Conservation (phyloP, 2,329 filamentous ascomycete genomes). For the Helotiales sp. region DNA sequence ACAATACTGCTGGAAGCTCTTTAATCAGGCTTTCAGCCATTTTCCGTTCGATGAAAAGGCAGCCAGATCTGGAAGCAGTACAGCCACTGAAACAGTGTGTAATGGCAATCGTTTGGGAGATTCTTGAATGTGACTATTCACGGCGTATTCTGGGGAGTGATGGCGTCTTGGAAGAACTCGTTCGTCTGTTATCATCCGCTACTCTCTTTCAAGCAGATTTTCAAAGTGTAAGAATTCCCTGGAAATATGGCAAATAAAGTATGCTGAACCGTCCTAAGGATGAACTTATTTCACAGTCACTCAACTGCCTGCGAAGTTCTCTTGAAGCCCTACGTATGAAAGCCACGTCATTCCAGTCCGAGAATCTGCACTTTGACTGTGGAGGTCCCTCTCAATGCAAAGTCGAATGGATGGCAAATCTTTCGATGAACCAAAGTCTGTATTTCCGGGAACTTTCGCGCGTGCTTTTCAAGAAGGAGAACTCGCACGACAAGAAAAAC, state of each 20-base stretch:
- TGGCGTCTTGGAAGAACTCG: not conserved
- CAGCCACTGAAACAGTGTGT: not conserved
- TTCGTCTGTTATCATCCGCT: not conserved
- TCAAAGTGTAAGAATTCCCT: not conserved
- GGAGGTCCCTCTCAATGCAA: slow-evolving; percentile 8
- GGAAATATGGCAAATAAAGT: not conserved
- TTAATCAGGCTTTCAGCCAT: not conserved
- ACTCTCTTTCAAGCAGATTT: slow-evolving; percentile 8
- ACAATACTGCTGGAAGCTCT: no score
- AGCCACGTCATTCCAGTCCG: not conserved
- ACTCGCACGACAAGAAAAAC: slow-evolving; percentile 6
- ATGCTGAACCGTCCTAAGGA: slow-evolving; percentile 6
- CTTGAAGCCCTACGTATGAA: slow-evolving; percentile 17
- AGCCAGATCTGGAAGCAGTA: no score
- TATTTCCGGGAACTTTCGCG: slow-evolving; percentile 19
- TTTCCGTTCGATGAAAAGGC: not conserved
- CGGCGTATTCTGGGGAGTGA: not conserved
- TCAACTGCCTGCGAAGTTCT: slow-evolving; percentile 22
- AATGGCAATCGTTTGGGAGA: not conserved
- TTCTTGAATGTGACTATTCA: not conserved
- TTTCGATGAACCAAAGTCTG: slow-evolving; percentile 9
- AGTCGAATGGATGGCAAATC: slow-evolving; percentile 9
- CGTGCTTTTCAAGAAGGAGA: slow-evolving; percentile 22
- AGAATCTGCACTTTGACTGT: not conserved
- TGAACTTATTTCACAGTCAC: slow-evolving; percentile 24